A percentile compares a stretch with the other conserved stretches of the same genome.
Conservation (phyloP, 1,139 yeast species). For the Candida labiduridarum region DNA sequence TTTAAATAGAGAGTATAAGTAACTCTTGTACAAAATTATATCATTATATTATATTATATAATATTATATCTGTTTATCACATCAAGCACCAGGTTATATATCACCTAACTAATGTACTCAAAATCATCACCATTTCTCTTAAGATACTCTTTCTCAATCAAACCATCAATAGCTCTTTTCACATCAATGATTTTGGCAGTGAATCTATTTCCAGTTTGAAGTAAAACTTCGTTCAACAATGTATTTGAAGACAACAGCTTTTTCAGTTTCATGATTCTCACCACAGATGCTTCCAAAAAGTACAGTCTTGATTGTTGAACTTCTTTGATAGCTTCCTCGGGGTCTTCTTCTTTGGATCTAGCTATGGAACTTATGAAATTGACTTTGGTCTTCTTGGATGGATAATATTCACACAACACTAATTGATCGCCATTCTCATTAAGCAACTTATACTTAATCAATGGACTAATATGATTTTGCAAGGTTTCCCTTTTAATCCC, state of each 20-base stretch:
- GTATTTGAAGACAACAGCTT: constrained; percentile 77
- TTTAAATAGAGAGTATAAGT: not conserved
- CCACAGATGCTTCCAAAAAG: constrained; percentile 89
- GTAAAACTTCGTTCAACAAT: constrained; percentile 84
- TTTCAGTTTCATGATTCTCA: constrained; percentile 94
- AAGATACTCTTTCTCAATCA: constrained; percentile 85
- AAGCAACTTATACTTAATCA: constrained; percentile 76
- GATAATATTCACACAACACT: constrained; percentile 78
- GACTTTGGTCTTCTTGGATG: constrained; percentile 80
- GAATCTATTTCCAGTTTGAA: constrained; percentile 84
- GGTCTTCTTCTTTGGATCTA: constrained; percentile 55
- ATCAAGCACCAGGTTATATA: not conserved
- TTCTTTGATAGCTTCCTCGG: constrained; percentile 81
- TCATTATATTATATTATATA: not conserved
- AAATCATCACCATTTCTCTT: constrained; percentile 79
- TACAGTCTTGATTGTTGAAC: constrained; percentile 86
- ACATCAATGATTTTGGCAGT: constrained; percentile 84
- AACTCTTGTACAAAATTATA: not conserved
- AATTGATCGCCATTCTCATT: constrained; percentile 48
- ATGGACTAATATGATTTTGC: constrained; percentile 74
- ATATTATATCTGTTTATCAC: too few relatives aligned
- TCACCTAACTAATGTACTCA: constrained; percentile 67
- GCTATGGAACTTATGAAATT: constrained; percentile 78
- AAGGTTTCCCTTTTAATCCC: constrained; percentile 67
- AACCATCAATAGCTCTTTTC: constrained; percentile 80